These are phyloP conservation scores for Fusarium scirpi DNA, from an alignment of 2,329 filamentous ascomycete species.

Conservation along the genomic window DNA sequence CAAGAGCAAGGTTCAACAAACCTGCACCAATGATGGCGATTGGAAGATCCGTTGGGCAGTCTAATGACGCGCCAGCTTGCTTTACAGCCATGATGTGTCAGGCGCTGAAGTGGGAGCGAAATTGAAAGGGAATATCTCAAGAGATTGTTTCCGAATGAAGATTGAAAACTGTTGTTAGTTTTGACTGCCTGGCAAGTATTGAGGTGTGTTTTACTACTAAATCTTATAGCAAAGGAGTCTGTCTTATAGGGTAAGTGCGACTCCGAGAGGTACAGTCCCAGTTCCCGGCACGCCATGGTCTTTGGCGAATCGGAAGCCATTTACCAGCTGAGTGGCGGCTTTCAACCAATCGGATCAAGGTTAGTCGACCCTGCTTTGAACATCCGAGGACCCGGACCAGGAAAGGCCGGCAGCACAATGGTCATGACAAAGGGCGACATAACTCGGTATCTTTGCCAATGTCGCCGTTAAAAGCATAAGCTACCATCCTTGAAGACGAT, in stretches of 20 bases:
- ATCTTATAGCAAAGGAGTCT: not conserved
- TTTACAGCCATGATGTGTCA: not conserved
- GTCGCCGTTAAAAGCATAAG: not conserved
- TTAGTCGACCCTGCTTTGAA: not conserved
- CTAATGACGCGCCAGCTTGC: not conserved
- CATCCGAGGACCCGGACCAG: not conserved
- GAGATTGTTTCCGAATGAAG: not conserved
- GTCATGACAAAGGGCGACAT: not conserved
- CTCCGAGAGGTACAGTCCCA: not conserved
- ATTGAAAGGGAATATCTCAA: not conserved
- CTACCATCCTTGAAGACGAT: not conserved
- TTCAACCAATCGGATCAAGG: not conserved
- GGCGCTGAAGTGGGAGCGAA: not conserved
- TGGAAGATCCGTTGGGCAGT: not conserved
- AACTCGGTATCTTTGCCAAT: not conserved
- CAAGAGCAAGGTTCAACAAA: not conserved
- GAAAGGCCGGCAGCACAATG: not conserved
- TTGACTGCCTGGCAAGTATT: not conserved
- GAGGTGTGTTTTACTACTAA: not conserved
- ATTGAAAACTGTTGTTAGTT: not conserved
- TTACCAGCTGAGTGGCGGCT: not conserved
- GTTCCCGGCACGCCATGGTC: not conserved
- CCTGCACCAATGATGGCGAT: not conserved
- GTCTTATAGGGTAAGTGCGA: not conserved
- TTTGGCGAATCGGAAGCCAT: not conserved